Conservation (phyloP, 495 filamentous ascomycete genomes). For the Annulohypoxylon bovei region DNA sequence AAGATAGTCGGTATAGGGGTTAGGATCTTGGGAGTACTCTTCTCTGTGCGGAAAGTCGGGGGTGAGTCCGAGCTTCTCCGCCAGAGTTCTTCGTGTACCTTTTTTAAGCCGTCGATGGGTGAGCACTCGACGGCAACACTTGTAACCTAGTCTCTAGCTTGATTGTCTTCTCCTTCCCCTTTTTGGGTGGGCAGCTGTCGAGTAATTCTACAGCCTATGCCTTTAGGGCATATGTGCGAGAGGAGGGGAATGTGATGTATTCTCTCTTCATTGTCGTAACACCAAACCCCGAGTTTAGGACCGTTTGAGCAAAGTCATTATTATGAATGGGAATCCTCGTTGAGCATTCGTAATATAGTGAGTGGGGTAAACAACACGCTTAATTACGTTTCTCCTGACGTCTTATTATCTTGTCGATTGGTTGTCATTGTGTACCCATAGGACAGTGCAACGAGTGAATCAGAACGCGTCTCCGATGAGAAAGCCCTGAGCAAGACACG, state of each 20-base stretch:
- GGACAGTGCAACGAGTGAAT: not conserved
- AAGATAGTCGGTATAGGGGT: not conserved
- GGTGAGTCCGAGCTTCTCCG: constrained; percentile 8
- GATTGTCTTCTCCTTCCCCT: not conserved
- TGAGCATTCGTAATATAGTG: constrained; percentile 12
- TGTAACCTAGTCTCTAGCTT: constrained; percentile 21
- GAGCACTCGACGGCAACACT: constrained; percentile 29
- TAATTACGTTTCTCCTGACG: not conserved
- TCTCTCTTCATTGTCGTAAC: not conserved
- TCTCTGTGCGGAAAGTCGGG: constrained; percentile 13
- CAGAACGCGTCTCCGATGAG: not conserved
- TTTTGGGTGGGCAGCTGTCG: not conserved
- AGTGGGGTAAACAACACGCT: not conserved
- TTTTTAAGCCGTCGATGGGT: constrained; percentile 31
- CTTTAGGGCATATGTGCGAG: not conserved
- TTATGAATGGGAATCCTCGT: constrained; percentile 32
- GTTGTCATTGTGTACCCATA: not conserved
- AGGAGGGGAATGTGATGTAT: not conserved
- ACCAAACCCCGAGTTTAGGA: not conserved
- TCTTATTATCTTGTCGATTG: not conserved
- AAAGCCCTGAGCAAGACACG: not conserved
- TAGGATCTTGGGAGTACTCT: constrained; percentile 19
- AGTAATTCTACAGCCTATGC: not conserved
- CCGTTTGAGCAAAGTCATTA: constrained; percentile 4
- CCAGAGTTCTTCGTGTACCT: constrained; percentile 15